These are phyloP conservation scores for Pseudopithomyces maydicus DNA, from an alignment of 2,329 filamentous ascomycete species.

Conservation along the genomic window DNA sequence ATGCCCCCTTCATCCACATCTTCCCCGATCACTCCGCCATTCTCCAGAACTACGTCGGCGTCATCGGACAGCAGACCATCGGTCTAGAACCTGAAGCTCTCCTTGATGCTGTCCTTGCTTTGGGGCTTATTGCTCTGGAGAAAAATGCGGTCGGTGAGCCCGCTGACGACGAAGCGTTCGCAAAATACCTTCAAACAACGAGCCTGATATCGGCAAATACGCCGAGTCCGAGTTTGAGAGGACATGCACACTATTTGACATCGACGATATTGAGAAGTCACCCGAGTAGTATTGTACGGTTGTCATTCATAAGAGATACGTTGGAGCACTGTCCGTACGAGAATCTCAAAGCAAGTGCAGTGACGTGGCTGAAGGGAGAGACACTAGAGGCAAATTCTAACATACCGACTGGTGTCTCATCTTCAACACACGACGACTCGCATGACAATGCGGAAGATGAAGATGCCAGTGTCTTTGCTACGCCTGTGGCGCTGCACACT, in stretches of 20 bases:
- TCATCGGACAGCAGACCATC: constrained; percentile 40
- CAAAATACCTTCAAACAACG: constrained; percentile 56
- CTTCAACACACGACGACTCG: constrained; percentile 20
- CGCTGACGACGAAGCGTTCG: constrained; percentile 57
- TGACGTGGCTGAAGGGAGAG: constrained; percentile 66
- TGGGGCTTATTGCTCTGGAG: constrained; percentile 57
- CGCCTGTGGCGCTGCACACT: constrained; percentile 52
- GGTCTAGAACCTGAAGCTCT: constrained; percentile 55
- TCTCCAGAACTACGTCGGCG: constrained; percentile 57
- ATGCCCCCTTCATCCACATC: constrained; percentile 49
- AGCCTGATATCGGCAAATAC: constrained; percentile 56
- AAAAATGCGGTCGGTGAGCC: constrained; percentile 53
- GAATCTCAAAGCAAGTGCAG: constrained; percentile 61
- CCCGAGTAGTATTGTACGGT: constrained; percentile 56
- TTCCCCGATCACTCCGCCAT: constrained; percentile 60
- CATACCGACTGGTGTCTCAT: constrained; percentile 11
- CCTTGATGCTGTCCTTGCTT: constrained; percentile 58
- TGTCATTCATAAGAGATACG: constrained; percentile 61
- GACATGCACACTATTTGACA: constrained; percentile 55
- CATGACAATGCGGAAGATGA: constrained; percentile 14
- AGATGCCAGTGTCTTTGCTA: constrained; percentile 50
- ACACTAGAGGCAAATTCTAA: constrained; percentile 55
- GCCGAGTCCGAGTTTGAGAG: constrained; percentile 53
- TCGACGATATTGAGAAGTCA: constrained; percentile 58
- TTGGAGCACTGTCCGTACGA: constrained; percentile 60